Base-by-base conservation (phyloP, 345 rosid genomes). In the Pelargonium nanum region DNA sequence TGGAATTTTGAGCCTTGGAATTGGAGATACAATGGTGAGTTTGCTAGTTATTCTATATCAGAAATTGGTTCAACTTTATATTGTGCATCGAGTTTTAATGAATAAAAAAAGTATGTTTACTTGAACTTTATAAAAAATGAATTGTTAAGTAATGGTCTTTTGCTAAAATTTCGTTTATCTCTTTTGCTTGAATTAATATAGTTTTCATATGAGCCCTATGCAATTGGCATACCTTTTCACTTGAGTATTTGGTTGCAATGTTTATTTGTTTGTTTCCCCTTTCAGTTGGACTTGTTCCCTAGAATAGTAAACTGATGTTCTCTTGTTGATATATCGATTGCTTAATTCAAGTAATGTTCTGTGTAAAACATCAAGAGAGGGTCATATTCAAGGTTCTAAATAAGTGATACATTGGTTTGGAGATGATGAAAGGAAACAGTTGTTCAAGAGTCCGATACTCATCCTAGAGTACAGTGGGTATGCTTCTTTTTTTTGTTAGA, bases 11-110 rank as follows among this genome's bases (percentile, higher is more conserved):
- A 93, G 99, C 86, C 92, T 93, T 15, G 97, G 97, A 50, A 93
- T 93, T 63, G 99, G 96, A 65, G 99, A 93, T 78, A 87, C 97
- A 51, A 87, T 93, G 97, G 99, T 93, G 75, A 75, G 85, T 63
- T 17, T 52, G 50, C 19, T 20, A 61, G 60, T 58, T 22, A 32
- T 23, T 50, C 23, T 51, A 24, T 22, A n/a, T 22, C 24, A 22
- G 30, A 26, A 7, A 15, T 26, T 22, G 20, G 7, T 21, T 58
- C 6, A 19, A 30, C 17, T 59, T 34, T 4, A 32, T 25, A 19
- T 19, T 59, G 24, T 30, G 22, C 48, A 40, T 40, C 48, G 15
- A 40, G 3, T 17, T 40, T 40, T 12, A 12, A 12, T 40, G 48
- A 40, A 40, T 40, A 40, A 40, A 40, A 40, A 40, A 40, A n/a